Percentiles rank a stretch among this genome's conserved stretches.
These are phyloP conservation scores for Pythium pyrilobum DNA, from an alignment of 352 stramenopile species.

Conservation along the genomic window DNA sequence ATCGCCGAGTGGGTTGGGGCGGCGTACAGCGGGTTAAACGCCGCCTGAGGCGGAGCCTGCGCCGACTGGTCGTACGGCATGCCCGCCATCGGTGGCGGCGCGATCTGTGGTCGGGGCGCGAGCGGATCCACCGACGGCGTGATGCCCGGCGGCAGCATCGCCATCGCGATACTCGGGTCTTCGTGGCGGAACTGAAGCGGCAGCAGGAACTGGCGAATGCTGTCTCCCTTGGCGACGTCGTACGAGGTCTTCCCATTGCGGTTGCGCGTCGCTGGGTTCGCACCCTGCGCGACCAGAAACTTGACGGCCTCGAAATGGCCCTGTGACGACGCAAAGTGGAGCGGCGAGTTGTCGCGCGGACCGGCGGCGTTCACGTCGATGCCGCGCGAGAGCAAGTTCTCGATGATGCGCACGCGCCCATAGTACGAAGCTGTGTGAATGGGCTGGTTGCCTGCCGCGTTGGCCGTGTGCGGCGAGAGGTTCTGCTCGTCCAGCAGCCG, in stretches of 20 bases:
- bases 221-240: conserved; percentile 81
- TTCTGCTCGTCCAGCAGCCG: conserved; percentile 66
- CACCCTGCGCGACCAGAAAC: conserved; percentile 61
- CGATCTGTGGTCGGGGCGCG: conserved; percentile 54
- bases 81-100: conserved; percentile 52
- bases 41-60: conserved; percentile 8
- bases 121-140: conserved; percentile 65
- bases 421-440: conserved; percentile 86
- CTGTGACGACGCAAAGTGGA: conserved; percentile 81
- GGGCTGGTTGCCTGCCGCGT: conserved; percentile 67
- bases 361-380: conserved; percentile 69
- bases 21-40: conserved; percentile 67
- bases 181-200: conserved; percentile 87
- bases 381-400: conserved; percentile 59
- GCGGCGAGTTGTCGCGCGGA: conserved; percentile 66
- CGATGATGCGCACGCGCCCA: conserved; percentile 65
- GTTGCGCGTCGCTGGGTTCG: conserved; percentile 79
- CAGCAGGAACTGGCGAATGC: conserved; percentile 79
- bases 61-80: conserved; percentile 33
- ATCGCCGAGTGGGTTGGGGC: conserved; percentile 80
- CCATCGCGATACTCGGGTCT: conserved; percentile 51
- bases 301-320: conserved; percentile 69
- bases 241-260: conserved; percentile 74
- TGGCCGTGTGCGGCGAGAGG: conserved; percentile 63
- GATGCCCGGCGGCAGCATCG: conserved; percentile 69